Evolutionary conservation across 2,329 filamentous ascomycete species (phyloP).

Genomic region (Fusarium gaditjirri): DNA sequence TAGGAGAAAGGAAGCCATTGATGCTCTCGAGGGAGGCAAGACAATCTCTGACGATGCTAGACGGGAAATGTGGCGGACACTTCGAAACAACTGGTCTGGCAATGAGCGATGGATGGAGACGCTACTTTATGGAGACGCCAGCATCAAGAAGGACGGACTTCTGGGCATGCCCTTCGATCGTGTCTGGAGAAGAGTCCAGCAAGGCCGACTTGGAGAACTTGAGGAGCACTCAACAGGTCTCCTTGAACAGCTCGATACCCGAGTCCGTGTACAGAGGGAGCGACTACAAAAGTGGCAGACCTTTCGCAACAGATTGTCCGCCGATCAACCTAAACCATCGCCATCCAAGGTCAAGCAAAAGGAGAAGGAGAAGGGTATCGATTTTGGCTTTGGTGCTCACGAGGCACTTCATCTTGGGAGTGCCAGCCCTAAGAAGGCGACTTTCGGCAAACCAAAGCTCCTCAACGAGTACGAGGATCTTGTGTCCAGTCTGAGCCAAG

Average conservation of each 20-base stretch:
- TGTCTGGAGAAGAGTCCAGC: slow-evolving; percentile 75
- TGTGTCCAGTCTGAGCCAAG: slow-evolving; percentile 54
- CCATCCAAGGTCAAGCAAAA: slow-evolving; percentile 37
- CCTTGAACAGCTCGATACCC: slow-evolving; percentile 75
- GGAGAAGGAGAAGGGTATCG: slow-evolving; percentile 55
- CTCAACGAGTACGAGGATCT: slow-evolving; percentile 58
- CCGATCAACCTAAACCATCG: slow-evolving; percentile 43
- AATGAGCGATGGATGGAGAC: slow-evolving; percentile 78
- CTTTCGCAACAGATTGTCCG: slow-evolving; percentile 66
- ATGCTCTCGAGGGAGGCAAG: slow-evolving; percentile 46
- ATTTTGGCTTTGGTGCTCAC: slow-evolving; percentile 66
- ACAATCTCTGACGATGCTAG: slow-evolving; percentile 56
- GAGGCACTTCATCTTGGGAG: slow-evolving; percentile 58
- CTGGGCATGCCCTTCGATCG: slow-evolving; percentile 74
- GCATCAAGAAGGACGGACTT: slow-evolving; percentile 68
- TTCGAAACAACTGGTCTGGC: slow-evolving; percentile 82
- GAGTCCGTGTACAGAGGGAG: slow-evolving; percentile 73
- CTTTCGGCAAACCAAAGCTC: slow-evolving; percentile 40
- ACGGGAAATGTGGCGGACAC: slow-evolving; percentile 65
- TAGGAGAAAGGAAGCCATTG: slow-evolving; percentile 61
- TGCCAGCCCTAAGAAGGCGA: slow-evolving; percentile 44
- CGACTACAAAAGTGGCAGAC: slow-evolving; percentile 78
- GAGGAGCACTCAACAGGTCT: slow-evolving; percentile 64
- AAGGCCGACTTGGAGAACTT: slow-evolving; percentile 66
- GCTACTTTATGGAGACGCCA: slow-evolving; percentile 73